Conservation (phyloP, 768 basidiomycete genomes). For the Lactarius psammicola region DNA sequence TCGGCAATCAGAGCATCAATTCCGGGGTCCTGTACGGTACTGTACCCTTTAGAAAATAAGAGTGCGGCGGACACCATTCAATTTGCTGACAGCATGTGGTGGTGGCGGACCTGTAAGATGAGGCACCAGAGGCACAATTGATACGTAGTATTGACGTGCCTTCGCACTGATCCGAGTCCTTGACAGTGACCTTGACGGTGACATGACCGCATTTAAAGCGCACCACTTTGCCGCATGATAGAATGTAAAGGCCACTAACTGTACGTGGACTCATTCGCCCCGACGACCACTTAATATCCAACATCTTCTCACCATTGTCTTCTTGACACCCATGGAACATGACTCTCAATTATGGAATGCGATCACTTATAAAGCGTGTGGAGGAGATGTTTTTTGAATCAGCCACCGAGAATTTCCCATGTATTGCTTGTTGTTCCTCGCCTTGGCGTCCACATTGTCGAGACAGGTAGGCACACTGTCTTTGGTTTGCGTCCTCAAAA, state of each 20-base stretch:
- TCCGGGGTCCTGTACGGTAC: too few relatives aligned
- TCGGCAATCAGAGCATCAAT: too few relatives aligned
- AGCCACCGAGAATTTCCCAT: neutral
- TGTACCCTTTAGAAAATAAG: too few relatives aligned
- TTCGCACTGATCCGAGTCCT: too few relatives aligned
- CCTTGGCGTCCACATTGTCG: neutral
- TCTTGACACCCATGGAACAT: neutral
- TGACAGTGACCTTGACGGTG: too few relatives aligned
- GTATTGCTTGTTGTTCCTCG: neutral
- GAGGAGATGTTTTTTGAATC: neutral
- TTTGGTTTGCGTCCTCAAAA: conserved; percentile 29
- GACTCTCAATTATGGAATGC: neutral
- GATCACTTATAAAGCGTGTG: neutral
- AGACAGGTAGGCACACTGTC: neutral
- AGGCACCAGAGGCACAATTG: too few relatives aligned
- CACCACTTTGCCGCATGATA: too few relatives aligned
- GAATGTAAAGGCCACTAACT: neutral
- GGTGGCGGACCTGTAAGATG: too few relatives aligned
- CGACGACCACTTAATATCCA: neutral
- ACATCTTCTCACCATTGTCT: neutral
- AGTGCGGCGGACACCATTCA: too few relatives aligned
- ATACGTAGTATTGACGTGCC: too few relatives aligned
- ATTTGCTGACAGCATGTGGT: too few relatives aligned
- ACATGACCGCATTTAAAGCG: too few relatives aligned
- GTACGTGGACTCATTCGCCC: neutral